Percentiles rank a stretch among this genome's conserved stretches.
Evolutionary conservation across 495 filamentous ascomycete species (phyloP).

Genomic region (Trichocladium uniseriatum): DNA sequence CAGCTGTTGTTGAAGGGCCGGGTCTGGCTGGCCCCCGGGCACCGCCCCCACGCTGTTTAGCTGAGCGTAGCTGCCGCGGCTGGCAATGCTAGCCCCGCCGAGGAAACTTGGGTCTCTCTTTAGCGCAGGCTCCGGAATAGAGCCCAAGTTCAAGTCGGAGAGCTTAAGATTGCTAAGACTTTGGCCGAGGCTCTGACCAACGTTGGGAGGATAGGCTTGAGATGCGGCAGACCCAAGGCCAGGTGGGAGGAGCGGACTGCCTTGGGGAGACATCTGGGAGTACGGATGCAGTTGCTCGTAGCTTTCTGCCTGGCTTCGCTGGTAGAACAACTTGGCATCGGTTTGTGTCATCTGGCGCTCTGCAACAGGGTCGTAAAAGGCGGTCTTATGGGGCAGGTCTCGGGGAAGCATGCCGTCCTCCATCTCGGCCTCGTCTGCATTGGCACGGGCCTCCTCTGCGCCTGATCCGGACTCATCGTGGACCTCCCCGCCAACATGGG

Average conservation of each 20-base stretch:
- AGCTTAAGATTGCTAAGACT: conserved; percentile 8
- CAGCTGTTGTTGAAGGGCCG: conserved; percentile 21
- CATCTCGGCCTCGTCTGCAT: conserved; percentile 11
- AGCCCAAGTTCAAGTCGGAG: conserved; percentile 8
- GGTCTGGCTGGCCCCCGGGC: conserved; percentile 22
- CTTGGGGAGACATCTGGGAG: conserved; percentile 37
- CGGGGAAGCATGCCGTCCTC: conserved; percentile 57
- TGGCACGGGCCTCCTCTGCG: conserved; percentile 3
- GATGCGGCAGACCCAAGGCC: conserved; percentile 24
- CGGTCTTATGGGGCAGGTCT: conserved; percentile 68
- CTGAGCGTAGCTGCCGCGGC: conserved; percentile 13
- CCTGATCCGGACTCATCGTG: conserved; percentile 4
- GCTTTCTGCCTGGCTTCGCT: conserved; percentile 64
- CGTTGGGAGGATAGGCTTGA: conserved; percentile 9
- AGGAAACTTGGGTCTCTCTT: conserved; percentile 14
- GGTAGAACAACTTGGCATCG: conserved; percentile 92
- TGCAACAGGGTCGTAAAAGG: conserved; percentile 75
- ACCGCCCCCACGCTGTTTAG: conserved; percentile 9
- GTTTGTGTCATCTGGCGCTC: conserved; percentile 86
- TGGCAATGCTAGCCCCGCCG: conserved; percentile 5
- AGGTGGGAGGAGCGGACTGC: conserved; percentile 41
- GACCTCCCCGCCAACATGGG: background rate
- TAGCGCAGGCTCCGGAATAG: conserved; percentile 7
- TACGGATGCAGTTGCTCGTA: conserved; percentile 40
- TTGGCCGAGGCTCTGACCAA: conserved; percentile 3